These are phyloP conservation scores for Hysterangium stoloniferum DNA, from an alignment of 768 basidiomycete genomes.

Conservation along the genomic window DNA sequence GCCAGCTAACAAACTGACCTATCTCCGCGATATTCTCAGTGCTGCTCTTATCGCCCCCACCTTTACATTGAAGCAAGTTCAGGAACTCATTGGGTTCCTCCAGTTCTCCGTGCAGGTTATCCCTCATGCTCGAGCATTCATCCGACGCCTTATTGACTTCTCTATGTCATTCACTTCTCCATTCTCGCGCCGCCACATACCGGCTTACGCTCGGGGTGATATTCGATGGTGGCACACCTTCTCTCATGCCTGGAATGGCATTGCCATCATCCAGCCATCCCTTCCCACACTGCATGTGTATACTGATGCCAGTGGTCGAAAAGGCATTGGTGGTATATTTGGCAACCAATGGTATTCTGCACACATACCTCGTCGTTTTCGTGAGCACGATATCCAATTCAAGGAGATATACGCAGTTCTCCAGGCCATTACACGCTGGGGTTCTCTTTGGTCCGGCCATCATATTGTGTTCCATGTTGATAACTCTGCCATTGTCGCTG, in stretches of 20 bases:
- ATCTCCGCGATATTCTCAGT: slow-evolving; percentile 18
- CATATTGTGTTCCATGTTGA: slow-evolving; percentile 26
- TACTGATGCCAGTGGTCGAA: slow-evolving; percentile 28
- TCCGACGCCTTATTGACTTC: slow-evolving; percentile 25
- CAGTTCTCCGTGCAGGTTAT: slow-evolving; percentile 30
- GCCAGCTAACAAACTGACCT: slow-evolving; percentile 24
- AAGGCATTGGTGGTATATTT: slow-evolving; percentile 22
- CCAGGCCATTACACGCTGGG: slow-evolving; percentile 26
- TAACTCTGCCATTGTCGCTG: too few relatives aligned
- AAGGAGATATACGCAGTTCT: slow-evolving; percentile 23
- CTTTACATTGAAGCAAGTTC: slow-evolving; percentile 22
- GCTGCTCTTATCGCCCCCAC: slow-evolving; percentile 15
- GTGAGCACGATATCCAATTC: slow-evolving; percentile 25
- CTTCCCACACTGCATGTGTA: slow-evolving; percentile 16
- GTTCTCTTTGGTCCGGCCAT: slow-evolving; percentile 16
- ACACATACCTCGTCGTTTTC: slow-evolving; percentile 19
- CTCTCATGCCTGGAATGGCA: slow-evolving; percentile 25
- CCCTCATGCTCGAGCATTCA: slow-evolving; percentile 22
- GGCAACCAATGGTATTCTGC: slow-evolving; percentile 22
- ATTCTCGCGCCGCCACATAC: slow-evolving; percentile 19
- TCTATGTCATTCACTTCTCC: slow-evolving; percentile 20
- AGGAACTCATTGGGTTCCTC: slow-evolving; percentile 28
- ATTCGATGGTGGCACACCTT: slow-evolving; percentile 28
- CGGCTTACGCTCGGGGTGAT: slow-evolving; percentile 17
- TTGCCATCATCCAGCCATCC: slow-evolving; percentile 13